Evolutionary conservation across 1,284 basidiomycete genomes (phyloP).

Genomic region (Sphaerobolus stellatus): DNA sequence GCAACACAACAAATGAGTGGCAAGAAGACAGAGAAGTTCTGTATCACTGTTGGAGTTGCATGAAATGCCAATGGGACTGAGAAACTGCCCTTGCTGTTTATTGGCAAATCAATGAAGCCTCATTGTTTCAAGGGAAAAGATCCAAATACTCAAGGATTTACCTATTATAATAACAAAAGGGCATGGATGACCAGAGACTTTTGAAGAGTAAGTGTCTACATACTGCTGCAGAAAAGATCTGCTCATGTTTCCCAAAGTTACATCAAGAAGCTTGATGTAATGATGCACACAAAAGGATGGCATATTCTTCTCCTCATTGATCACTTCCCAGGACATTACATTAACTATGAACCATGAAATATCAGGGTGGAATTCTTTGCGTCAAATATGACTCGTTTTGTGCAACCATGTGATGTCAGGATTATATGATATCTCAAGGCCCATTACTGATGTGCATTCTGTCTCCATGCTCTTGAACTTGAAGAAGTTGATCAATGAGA

Average conservation of each 20-base stretch:
- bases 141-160: constrained; percentile 27
- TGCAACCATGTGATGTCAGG: constrained; percentile 27
- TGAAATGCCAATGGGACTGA: constrained; percentile 32
- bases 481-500: constrained; percentile 27
- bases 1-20: constrained; percentile 22
- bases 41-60: constrained; percentile 31
- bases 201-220: no score
- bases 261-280: constrained; percentile 24
- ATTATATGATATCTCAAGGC: constrained; percentile 34
- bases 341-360: constrained; percentile 17
- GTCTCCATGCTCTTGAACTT: constrained; percentile 26
- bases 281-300: constrained; percentile 17
- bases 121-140: background rate
- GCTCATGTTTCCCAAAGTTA: no score
- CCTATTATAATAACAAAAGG: constrained; percentile 31
- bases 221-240: no score
- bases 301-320: constrained; percentile 32
- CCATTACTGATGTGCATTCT: constrained; percentile 28
- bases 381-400: constrained; percentile 15
- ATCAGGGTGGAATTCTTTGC: constrained; percentile 18
- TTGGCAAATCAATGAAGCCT: constrained; percentile 30
- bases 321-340: constrained; percentile 30
- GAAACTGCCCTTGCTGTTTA: constrained; percentile 28
- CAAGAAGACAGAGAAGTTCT: constrained; percentile 25
- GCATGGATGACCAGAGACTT: constrained; percentile 35